Evolutionary conservation across 2,329 filamentous ascomycete species (phyloP), one percentile per base, ranked within the genome.

Genomic region (Epichloe uncinata): DNA sequence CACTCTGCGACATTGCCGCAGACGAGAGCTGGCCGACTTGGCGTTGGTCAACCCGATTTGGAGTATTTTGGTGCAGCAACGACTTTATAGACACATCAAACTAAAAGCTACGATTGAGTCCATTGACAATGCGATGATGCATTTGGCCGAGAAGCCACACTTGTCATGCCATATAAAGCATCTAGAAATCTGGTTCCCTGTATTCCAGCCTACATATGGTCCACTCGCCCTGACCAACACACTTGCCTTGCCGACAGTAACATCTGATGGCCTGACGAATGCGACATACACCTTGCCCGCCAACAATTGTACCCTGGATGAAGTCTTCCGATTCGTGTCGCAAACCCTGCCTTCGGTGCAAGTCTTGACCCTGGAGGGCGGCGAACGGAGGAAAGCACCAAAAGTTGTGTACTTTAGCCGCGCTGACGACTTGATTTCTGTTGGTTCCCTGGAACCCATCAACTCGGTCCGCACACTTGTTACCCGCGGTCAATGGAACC

Each of bases 131-230:
- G 78, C 82, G 6, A 70, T 76, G 54, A 55, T 67, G 35, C 87
- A 83, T 70, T 84, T 88, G 56, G 63, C 67, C 15, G 56, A 65
- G 9, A 73, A 81, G 52, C 69, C 73, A 30, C 77, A 85, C 58
- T 73, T 88, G 5, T 73, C 77, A 18, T 57, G 66, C 8, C 79
- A 86, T 56, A 79, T 88, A 52, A 81, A 80, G 55, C 84, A 88
- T 59, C 75, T 87, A 52, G 84, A 88, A 64, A 73, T 87, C 41
- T 88, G 84, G 83, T 85, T 88, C 54, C 84, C 85, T 3, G 83
- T 87, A 40, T 88, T 84, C 57, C 75, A 82, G 55, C 78, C 77
- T 18, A 75, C 73, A 12, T 70, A 72, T 51, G 66, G 69, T 9
- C 66, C 72, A 5, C 58, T 68, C 40, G 65, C 69, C 4, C 56